Conservation (phyloP, 306 rosid species). For the Rosa multiflora region DNA sequence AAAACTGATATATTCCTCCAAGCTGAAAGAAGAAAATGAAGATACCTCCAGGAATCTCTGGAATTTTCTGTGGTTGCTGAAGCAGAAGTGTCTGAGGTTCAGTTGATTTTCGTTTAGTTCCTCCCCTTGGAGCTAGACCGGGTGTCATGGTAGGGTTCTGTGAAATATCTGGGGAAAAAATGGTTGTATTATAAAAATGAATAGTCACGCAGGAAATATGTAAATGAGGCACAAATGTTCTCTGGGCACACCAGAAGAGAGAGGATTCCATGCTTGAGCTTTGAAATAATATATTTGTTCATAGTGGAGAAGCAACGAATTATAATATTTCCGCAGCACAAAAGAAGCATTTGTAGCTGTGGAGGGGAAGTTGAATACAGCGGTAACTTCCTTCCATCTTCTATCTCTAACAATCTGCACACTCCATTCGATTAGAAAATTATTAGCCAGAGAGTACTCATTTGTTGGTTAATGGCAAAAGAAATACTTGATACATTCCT, state of each 20-base stretch:
- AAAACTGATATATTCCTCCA: background rate
- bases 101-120: slow-evolving; percentile 32
- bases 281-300: slow-evolving; percentile 77
- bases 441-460: slow-evolving; percentile 9
- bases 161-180: slow-evolving; percentile 44
- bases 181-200: slow-evolving; percentile 25
- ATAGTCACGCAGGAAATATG: background rate
- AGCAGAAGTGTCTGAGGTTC: slow-evolving; percentile 32
- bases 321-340: slow-evolving; percentile 83
- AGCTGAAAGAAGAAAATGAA: slow-evolving; percentile 6
- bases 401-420: slow-evolving; percentile 71
- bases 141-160: slow-evolving; percentile 37
- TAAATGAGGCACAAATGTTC: slow-evolving; percentile 16
- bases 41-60: slow-evolving; percentile 58
- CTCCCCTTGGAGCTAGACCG: slow-evolving; percentile 32
- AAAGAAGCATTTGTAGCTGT: slow-evolving; percentile 96
- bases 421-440: slow-evolving; percentile 20
- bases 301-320: slow-evolving; percentile 70
- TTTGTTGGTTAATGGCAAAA: slow-evolving; percentile 1
- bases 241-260: slow-evolving; percentile 39
- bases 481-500: background rate
- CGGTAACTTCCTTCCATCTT: slow-evolving; percentile 90
- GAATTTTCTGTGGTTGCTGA: slow-evolving; percentile 38
- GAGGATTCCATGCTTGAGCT: slow-evolving; percentile 47
- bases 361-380: slow-evolving; percentile 84